Evolutionary conservation across 2,329 filamentous ascomycete genomes (phyloP).

Genomic region (Fusarium tanahbumbuense): DNA sequence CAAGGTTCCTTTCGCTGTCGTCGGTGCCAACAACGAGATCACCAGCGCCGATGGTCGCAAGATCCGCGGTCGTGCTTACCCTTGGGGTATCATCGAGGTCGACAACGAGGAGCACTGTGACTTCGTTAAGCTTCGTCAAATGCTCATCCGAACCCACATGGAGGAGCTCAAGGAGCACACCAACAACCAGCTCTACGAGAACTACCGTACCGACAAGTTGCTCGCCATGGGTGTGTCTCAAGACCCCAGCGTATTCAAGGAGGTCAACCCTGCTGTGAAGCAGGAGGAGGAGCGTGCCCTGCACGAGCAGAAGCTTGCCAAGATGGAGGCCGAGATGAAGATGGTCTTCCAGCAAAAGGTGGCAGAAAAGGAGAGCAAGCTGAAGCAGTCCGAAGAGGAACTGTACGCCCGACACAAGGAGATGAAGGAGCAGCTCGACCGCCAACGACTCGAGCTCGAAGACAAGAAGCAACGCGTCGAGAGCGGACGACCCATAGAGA

Average conservation of each 20-base stretch:
- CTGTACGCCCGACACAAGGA: constrained; percentile 97
- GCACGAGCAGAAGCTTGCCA: constrained; percentile 99
- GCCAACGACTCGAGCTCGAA: constrained; percentile 93
- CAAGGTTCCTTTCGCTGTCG: constrained; percentile 98
- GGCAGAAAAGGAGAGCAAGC: constrained; percentile 98
- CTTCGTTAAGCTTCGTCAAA: constrained; percentile 99
- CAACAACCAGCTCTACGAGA: constrained; percentile 98
- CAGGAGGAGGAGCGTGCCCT: constrained; percentile 98
- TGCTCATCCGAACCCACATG: constrained; percentile 99
- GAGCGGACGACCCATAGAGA: constrained; percentile 93
- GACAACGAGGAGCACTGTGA: constrained; percentile 99
- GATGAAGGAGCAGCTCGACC: constrained; percentile 99
- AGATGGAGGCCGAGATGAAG: constrained; percentile 99
- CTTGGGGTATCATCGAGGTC: constrained; percentile 98
- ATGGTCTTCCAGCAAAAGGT: constrained; percentile 99
- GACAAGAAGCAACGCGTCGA: constrained; percentile 98
- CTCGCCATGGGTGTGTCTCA: constrained; percentile 98
- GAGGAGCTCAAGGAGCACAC: constrained; percentile 99
- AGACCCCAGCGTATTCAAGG: constrained; percentile 99
- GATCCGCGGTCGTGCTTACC: constrained; percentile 94
- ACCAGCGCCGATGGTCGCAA: constrained; percentile 91
- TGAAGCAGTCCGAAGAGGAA: constrained; percentile 99
- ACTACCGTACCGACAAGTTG: constrained; percentile 99
- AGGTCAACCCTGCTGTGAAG: constrained; percentile 99
- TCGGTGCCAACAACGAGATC: constrained; percentile 96